phyloP scores from a whole-genome alignment of 2,329 filamentous ascomycete species.

The Verticillium albo-atrum region DNA sequence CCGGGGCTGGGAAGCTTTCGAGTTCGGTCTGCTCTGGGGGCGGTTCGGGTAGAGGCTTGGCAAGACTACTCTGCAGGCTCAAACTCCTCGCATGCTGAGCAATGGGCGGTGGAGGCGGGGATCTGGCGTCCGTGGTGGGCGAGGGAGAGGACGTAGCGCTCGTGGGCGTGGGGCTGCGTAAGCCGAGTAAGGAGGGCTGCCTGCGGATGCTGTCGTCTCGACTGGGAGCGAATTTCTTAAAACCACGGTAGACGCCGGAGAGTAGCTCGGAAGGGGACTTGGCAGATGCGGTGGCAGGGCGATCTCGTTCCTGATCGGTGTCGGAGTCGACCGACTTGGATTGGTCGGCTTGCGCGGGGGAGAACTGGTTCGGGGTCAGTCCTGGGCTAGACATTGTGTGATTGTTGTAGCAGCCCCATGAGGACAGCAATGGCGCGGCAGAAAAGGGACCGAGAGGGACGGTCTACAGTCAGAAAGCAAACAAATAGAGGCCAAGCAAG shows the following conservation, averaged over 20 bases:
- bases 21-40: constrained; percentile 24
- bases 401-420: neutral
- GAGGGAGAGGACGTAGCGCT: constrained; percentile 20
- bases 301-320: constrained; percentile 31
- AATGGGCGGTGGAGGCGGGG: neutral
- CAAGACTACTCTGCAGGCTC: constrained; percentile 52
- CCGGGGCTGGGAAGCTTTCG: constrained; percentile 13
- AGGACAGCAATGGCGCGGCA: neutral
- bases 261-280: constrained; percentile 43
- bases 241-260: constrained; percentile 47
- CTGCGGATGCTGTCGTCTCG: constrained; percentile 40
- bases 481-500: neutral
- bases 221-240: constrained; percentile 41
- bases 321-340: constrained; percentile 38
- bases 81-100: constrained; percentile 48
- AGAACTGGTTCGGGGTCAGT: constrained; percentile 26
- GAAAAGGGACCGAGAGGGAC: neutral
- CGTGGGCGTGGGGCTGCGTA: constrained; percentile 25
- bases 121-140: constrained; percentile 15
- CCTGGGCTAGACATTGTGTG: constrained; percentile 14
- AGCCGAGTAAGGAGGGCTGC: constrained; percentile 37
- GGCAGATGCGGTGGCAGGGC: constrained; percentile 11
- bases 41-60: constrained; percentile 52
- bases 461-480: neutral
- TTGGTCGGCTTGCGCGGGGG: constrained; percentile 23